Evolutionary conservation across 2,329 filamentous ascomycete species (phyloP).

Genomic region (Cladosporium halotolerans): DNA sequence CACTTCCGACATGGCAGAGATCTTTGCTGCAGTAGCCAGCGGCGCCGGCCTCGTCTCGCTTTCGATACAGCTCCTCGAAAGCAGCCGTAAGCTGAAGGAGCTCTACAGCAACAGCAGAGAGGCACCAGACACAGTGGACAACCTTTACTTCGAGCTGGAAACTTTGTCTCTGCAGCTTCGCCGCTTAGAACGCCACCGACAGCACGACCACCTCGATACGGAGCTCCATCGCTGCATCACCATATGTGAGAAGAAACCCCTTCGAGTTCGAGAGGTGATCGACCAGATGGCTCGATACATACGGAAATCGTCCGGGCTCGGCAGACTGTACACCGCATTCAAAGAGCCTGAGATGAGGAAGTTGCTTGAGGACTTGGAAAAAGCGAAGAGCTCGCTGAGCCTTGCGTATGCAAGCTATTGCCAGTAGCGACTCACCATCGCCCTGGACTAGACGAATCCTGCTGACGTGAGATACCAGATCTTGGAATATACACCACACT

Average conservation of each 20-base stretch:
- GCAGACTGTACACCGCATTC: conserved; percentile 4
- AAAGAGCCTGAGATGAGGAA: conserved; percentile 1
- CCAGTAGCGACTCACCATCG: neutral
- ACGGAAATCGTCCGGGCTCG: neutral
- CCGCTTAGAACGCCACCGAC: neutral
- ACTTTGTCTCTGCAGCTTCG: neutral
- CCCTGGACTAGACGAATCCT: too few species aligned
- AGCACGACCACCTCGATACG: neutral
- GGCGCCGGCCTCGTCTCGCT: conserved; percentile 11
- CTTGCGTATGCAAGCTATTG: conserved; percentile 3
- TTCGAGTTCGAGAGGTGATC: neutral
- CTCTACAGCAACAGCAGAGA: conserved; percentile 8
- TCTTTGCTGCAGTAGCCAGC: conserved; percentile 12
- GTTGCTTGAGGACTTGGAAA: conserved; percentile 8
- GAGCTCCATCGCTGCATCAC: neutral
- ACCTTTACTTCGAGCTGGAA: neutral
- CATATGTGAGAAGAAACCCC: neutral
- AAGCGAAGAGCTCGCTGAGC: conserved; percentile 1
- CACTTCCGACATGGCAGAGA: conserved; percentile 4
- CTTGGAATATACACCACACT: too few species aligned
- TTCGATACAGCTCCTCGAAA: conserved; percentile 11
- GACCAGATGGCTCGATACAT: neutral
- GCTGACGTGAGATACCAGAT: too few species aligned
- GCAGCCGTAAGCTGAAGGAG: conserved; percentile 8
- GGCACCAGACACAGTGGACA: neutral